These are phyloP conservation scores for Calycina herbarum DNA, from an alignment of 2,329 filamentous ascomycete species.

Conservation along the genomic window DNA sequence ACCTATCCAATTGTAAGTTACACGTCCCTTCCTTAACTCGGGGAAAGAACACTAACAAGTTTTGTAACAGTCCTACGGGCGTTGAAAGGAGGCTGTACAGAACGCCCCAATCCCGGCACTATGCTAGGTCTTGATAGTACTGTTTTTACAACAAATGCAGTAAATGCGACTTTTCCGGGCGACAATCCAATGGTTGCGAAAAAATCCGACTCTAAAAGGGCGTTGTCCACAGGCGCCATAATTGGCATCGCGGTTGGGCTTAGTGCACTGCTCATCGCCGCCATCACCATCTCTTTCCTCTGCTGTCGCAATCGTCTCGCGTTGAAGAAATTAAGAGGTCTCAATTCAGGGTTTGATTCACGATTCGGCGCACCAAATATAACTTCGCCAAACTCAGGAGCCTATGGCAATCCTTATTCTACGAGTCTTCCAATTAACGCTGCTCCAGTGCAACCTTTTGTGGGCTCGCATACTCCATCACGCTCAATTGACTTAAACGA, in stretches of 20 bases:
- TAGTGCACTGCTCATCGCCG: conserved; percentile 20
- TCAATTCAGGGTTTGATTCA: conserved; percentile 28
- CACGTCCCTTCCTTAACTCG: neutral
- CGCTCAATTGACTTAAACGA: neutral
- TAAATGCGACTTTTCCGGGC: conserved; percentile 28
- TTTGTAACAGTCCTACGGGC: conserved; percentile 29
- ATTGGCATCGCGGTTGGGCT: conserved; percentile 32
- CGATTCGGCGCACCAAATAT: conserved; percentile 34
- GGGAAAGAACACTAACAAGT: conserved; percentile 6
- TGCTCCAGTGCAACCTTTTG: conserved; percentile 5
- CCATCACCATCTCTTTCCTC: conserved; percentile 21
- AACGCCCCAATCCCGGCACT: conserved; percentile 26
- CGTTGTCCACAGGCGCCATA: conserved; percentile 25
- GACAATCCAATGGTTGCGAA: conserved; percentile 14
- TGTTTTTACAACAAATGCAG: conserved; percentile 29
- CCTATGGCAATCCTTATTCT: conserved; percentile 24
- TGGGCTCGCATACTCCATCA: neutral
- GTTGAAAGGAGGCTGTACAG: conserved; percentile 32
- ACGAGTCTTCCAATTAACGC: conserved; percentile 11
- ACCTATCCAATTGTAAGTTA: conserved; percentile 28
- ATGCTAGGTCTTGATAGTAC: conserved; percentile 30
- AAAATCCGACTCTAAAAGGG: conserved; percentile 15
- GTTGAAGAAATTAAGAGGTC: conserved; percentile 13
- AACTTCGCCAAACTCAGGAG: conserved; percentile 28
- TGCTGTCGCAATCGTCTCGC: conserved; percentile 23